Conservation (phyloP, 2,329 filamentous ascomycete genomes). For the Rhytidhysteron rufulum region DNA sequence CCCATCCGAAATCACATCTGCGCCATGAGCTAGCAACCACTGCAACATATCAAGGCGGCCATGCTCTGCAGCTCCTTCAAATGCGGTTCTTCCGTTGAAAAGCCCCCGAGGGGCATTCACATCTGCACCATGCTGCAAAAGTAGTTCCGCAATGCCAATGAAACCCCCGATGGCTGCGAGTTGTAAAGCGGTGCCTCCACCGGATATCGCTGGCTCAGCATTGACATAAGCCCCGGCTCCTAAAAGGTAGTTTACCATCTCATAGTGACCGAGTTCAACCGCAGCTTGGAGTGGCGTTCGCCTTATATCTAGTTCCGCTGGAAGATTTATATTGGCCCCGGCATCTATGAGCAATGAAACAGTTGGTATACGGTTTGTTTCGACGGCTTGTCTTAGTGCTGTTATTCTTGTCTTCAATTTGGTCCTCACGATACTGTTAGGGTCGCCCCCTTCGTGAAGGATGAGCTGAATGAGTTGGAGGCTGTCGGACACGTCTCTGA, state of each 20-base stretch:
- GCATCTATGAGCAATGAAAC: conserved; percentile 1
- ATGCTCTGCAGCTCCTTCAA: conserved; percentile 4
- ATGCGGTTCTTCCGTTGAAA: conserved; percentile 3
- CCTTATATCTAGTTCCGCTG: background rate
- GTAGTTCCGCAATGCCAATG: background rate
- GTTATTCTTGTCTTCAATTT: no score
- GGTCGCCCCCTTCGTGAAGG: no score
- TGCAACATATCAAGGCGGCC: no score
- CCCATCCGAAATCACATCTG: no score
- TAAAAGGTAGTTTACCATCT: background rate
- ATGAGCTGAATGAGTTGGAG: no score
- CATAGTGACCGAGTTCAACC: background rate
- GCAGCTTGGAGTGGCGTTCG: conserved; percentile 4
- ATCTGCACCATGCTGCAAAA: background rate
- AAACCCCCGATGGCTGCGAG: background rate
- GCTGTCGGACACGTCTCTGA: no score
- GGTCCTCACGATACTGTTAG: no score
- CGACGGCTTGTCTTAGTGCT: no score
- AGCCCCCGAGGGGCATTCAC: background rate
- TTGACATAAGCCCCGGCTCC: conserved; percentile 1
- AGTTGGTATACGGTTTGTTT: no score
- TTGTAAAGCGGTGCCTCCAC: conserved; percentile 4
- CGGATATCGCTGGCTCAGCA: background rate
- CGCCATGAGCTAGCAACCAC: no score
- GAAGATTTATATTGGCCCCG: conserved; percentile 1